Percentiles rank a stretch among this genome's conserved stretches.
These are phyloP conservation scores for Debaryomyces subglobosus DNA, from an alignment of 1,139 yeast species.

Conservation along the genomic window DNA sequence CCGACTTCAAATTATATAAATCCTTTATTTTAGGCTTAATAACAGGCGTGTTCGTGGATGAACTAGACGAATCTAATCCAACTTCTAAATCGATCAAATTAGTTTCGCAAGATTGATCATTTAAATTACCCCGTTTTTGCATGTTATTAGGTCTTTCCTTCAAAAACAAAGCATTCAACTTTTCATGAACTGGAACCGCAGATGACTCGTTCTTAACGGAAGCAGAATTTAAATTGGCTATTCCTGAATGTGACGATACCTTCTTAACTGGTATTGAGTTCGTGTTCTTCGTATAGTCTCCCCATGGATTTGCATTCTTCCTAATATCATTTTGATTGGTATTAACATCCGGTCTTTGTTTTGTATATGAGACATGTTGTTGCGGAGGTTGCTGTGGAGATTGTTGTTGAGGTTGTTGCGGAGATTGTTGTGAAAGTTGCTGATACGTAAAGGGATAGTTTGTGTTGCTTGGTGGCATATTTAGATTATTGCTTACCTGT, in stretches of 20 bases:
- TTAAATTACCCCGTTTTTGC: not conserved
- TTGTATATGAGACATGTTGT: not conserved
- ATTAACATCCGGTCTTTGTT: not conserved
- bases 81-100: slow-evolving; percentile 46
- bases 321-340: slow-evolving; percentile 1
- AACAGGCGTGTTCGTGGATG: slow-evolving; percentile 28
- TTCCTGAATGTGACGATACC: slow-evolving; percentile 1
- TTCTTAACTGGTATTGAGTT: not conserved
- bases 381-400: not conserved
- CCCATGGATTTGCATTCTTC: slow-evolving; percentile 21
- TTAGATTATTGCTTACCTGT: not conserved
- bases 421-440: not conserved
- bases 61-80: slow-evolving; percentile 37
- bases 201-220: not conserved
- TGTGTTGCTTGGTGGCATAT: not conserved
- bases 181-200: not conserved
- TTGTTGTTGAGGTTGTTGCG: not conserved
- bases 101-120: slow-evolving; percentile 16
- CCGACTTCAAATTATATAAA: not conserved
- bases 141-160: not conserved
- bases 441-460: not conserved
- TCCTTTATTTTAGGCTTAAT: slow-evolving; percentile 18
- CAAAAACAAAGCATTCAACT: slow-evolving; percentile 2
- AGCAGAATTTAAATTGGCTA: not conserved
- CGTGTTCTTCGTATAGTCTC: slow-evolving; percentile 2